Evolutionary conservation across 768 basidiomycete genomes (phyloP).

Genomic region (Sistotremastrum niveocremeum): DNA sequence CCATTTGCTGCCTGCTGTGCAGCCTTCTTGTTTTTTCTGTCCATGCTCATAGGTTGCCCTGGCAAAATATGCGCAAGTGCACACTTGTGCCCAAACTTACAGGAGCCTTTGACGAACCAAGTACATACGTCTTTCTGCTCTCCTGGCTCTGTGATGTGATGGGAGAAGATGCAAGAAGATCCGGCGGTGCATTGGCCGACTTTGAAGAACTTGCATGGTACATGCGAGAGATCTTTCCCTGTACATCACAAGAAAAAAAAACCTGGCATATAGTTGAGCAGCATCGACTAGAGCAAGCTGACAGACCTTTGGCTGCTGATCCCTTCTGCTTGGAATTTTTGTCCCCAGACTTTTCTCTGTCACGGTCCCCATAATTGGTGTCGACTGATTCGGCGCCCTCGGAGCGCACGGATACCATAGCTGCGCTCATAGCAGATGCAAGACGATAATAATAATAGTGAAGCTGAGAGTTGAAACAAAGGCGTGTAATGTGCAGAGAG

Average conservation of each 20-base stretch:
- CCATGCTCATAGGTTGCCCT: constrained; percentile 90
- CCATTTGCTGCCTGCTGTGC: constrained; percentile 54
- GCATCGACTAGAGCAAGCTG: no score
- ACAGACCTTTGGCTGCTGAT: no score
- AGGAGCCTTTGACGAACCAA: constrained; percentile 91
- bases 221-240: constrained; percentile 88
- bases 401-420: no score
- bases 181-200: constrained; percentile 92
- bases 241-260: background rate
- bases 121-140: constrained; percentile 70
- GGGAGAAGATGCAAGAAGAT: constrained; percentile 91
- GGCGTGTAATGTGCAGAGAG: no score
- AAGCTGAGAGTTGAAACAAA: no score
- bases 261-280: no score
- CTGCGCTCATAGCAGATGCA: no score
- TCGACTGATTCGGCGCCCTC: no score
- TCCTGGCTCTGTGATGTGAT: constrained; percentile 57
- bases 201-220: constrained; percentile 96
- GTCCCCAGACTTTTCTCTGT: no score
- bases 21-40: constrained; percentile 93
- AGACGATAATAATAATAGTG: no score
- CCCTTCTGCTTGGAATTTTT: no score
- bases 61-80: constrained; percentile 91
- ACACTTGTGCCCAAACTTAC: constrained; percentile 70
- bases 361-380: no score